Conservation (phyloP, 768 basidiomycete genomes). For the Dacryopinax primogenitus region DNA sequence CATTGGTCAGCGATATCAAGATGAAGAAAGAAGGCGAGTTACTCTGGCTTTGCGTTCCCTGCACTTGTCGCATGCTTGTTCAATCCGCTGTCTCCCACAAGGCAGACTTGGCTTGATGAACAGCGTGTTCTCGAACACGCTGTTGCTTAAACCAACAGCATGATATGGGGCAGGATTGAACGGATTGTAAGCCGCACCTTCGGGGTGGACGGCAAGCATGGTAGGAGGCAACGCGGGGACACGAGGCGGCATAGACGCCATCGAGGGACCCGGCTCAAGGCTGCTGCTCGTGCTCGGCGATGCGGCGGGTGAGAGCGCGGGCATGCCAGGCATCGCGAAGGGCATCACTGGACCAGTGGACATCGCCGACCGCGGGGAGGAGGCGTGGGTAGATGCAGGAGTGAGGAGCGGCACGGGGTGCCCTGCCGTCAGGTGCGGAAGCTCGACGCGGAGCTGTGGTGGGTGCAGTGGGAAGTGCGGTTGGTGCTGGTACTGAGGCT, state of each 20-base stretch:
- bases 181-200: background rate
- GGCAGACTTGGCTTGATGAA: conserved; percentile 5
- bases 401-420: background rate
- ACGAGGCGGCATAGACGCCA: background rate
- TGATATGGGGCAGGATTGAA: background rate
- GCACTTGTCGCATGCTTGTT: conserved; percentile 27
- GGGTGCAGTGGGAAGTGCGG: background rate
- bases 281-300: conserved; percentile 9
- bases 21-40: conserved; percentile 13
- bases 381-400: background rate
- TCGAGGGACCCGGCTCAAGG: too few relatives aligned
- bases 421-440: background rate
- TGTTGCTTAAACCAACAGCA: background rate
- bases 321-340: background rate
- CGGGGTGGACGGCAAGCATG: background rate
- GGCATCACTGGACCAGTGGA: background rate
- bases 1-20: background rate
- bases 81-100: conserved; percentile 19
- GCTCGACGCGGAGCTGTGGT: background rate
- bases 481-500: background rate
- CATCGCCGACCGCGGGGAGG: background rate
- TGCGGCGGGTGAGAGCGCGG: background rate
- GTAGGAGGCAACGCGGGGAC: background rate
- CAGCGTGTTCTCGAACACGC: background rate
- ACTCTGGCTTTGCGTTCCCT: conserved; percentile 26